These are phyloP conservation scores for Ocimum tenuiflorum DNA, from an alignment of 257 asterid genomes.

Conservation along the genomic window DNA sequence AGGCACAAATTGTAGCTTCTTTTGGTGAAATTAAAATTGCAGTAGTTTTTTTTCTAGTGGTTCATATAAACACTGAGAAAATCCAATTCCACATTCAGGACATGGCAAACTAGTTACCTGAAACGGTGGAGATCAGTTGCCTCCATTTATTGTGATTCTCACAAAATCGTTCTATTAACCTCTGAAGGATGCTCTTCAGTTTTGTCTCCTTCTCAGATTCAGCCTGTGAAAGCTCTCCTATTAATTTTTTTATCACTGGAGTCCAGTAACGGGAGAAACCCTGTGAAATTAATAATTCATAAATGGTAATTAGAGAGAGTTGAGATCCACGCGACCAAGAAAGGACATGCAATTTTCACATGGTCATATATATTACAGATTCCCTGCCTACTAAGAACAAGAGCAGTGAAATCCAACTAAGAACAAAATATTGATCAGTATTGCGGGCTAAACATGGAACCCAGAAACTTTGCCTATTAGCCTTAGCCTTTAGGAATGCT, in stretches of 20 bases:
- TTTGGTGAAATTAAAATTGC: neutral
- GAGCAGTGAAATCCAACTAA: no score
- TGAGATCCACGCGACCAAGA: constrained; percentile 13
- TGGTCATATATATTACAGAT: neutral
- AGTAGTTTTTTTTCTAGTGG: neutral
- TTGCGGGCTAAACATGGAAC: neutral
- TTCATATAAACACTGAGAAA: constrained; percentile 1
- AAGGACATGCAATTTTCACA: neutral
- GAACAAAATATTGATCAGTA: neutral
- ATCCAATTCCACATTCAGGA: constrained; percentile 14
- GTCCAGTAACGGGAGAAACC: constrained; percentile 90
- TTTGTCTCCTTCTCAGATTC: constrained; percentile 80
- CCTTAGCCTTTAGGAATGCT: neutral
- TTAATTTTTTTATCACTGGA: constrained; percentile 51
- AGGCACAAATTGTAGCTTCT: neutral
- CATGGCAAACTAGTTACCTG: constrained; percentile 55
- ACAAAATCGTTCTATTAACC: constrained; percentile 66
- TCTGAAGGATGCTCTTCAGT: constrained; percentile 79
- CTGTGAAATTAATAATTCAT: constrained; percentile 32
- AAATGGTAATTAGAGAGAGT: neutral
- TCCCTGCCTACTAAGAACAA: constrained; percentile 5
- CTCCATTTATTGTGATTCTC: constrained; percentile 78
- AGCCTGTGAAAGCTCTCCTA: constrained; percentile 76
- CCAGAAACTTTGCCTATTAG: neutral
- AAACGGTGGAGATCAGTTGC: constrained; percentile 60